Conservation (phyloP, 2,329 filamentous ascomycete genomes). For the Leptodontidium sp. region DNA sequence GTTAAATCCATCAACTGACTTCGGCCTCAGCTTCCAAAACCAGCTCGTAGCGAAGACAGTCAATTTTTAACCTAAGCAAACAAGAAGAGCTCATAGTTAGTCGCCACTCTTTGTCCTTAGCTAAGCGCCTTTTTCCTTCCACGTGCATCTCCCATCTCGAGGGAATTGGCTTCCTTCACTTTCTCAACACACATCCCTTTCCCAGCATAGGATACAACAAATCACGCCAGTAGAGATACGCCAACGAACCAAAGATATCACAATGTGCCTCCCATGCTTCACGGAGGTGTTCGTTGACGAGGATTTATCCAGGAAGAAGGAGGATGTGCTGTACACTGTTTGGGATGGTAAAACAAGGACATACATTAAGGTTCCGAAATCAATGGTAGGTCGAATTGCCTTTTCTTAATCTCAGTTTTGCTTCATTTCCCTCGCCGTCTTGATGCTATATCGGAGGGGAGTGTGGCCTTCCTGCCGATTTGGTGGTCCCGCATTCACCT, state of each 20-base stretch:
- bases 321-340: constrained; percentile 25
- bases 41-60: not conserved
- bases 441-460: not conserved
- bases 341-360: constrained; percentile 35
- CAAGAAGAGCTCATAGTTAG: not conserved
- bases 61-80: not conserved
- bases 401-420: not conserved
- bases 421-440: not conserved
- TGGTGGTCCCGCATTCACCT: constrained; percentile 15
- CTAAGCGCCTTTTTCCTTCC: not conserved
- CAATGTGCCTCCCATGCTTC: constrained; percentile 40
- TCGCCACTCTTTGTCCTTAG: too few relatives aligned
- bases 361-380: constrained; percentile 31
- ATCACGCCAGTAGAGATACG: not conserved
- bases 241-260: not conserved
- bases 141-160: not conserved
- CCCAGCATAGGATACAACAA: not conserved
- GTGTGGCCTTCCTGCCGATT: constrained; percentile 2
- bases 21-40: not conserved
- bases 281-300: constrained; percentile 41
- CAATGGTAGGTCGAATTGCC: constrained; percentile 17
- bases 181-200: not conserved
- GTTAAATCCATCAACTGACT: not conserved
- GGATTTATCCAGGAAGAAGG: constrained; percentile 30
- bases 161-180: not conserved